Percentiles rank a stretch among this genome's conserved stretches.
Evolutionary conservation across 768 basidiomycete genomes (phyloP).

Genomic region (Russula abietina): DNA sequence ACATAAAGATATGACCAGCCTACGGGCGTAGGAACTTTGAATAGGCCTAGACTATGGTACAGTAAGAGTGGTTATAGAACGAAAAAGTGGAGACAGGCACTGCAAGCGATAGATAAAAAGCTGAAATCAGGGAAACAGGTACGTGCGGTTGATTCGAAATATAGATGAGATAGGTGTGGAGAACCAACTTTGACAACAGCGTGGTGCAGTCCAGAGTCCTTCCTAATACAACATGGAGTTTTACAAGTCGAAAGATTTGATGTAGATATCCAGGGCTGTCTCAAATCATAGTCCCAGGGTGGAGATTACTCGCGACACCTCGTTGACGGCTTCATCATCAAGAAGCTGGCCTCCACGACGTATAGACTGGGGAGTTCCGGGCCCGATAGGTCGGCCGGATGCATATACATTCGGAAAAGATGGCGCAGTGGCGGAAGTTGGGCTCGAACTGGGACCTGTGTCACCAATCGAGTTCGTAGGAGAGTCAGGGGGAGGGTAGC

Average conservation of each 20-base stretch:
- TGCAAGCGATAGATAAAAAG: constrained; percentile 21
- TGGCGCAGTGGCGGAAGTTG: constrained; percentile 70
- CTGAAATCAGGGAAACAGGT: constrained; percentile 19
- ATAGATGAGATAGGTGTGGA: constrained; percentile 17
- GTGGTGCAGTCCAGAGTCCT: constrained; percentile 24
- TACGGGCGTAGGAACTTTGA: constrained; percentile 45
- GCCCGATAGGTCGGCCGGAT: constrained; percentile 33
- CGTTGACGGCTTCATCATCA: constrained; percentile 58
- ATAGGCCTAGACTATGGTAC: constrained; percentile 37
- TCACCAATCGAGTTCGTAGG: constrained; percentile 74
- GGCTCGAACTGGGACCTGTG: constrained; percentile 71
- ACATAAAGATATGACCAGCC: constrained; percentile 57
- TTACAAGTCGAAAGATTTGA: constrained; percentile 19
- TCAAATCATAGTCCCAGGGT: constrained; percentile 35
- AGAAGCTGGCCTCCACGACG: constrained; percentile 31
- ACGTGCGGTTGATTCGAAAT: constrained; percentile 19
- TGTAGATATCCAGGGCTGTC: constrained; percentile 16
- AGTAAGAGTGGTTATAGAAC: constrained; percentile 18
- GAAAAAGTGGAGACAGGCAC: constrained; percentile 11
- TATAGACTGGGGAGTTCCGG: constrained; percentile 28
- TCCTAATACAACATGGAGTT: constrained; percentile 24
- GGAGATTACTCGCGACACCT: constrained; percentile 72
- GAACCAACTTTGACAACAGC: constrained; percentile 10
- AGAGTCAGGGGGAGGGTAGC: constrained; percentile 66
- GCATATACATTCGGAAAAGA: constrained; percentile 83